Base-by-base conservation (phyloP, 192 early-diverging fungal genomes). In the Coemansia sp. region DNA sequence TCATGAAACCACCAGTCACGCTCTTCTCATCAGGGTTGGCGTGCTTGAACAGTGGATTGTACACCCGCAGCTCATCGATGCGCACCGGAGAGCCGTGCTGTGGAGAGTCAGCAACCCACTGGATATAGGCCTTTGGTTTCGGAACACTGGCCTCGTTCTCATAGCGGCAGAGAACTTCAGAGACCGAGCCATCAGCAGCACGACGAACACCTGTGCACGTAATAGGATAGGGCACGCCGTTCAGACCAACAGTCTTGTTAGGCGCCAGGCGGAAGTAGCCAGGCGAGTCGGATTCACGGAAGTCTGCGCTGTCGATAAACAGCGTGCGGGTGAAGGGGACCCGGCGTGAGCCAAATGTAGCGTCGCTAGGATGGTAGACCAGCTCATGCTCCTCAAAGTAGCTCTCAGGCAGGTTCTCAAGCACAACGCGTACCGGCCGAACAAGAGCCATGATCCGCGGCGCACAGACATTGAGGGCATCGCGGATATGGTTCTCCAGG, bases 121-220 rank as follows among this genome's bases (percentile, higher is more conserved):
- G 98, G 83, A 99, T 98, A 79, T 91, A 98, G 2, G 98, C 90
- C 86, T 97, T 99, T 58, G 98, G 94, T 82, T 93, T 92, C 58
- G 79, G 66, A 22, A 62, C 58, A 65, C 76, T 85, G 68, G 84
- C 84, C 19, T 77, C 85, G 67, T 89, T 87, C 61, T 96, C 92
- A 70, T 94, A 95, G 38, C 83, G 82, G 57, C 91, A 94, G 41
- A 87, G 78, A 27, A 99, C 67, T 73, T 96, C 92, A 19, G 85
- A 75, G 59, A 98, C 81, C 61, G 92, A 89, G 51, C 98, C 98
- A 45, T 84, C 70, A 5, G 80, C 76, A 75, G 93, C 89, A 71
- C 88, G 90, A 22, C 90, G 84, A 9, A 93, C 87, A 15, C 85
- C 87, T 6, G 85, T 87, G 71, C 91, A 95, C 4, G 88, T 91